Conservation (phyloP, 257 asterid genomes). For the Lantana camara region DNA sequence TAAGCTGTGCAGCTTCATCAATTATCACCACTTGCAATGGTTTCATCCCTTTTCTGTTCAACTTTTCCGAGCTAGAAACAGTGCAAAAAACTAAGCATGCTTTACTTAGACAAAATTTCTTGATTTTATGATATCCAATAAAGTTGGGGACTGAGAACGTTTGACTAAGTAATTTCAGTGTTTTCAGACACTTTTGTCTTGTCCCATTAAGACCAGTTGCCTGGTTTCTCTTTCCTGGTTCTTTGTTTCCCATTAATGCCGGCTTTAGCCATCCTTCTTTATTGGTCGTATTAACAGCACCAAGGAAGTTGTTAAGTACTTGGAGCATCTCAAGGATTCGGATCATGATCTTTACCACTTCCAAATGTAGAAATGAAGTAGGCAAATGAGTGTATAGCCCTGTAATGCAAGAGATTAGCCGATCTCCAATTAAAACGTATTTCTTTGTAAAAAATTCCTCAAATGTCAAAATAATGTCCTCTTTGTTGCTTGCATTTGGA, state of each 20-base stretch:
- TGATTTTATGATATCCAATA: slow-evolving; percentile 14
- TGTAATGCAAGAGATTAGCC: slow-evolving; percentile 34
- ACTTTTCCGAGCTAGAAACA: slow-evolving; percentile 59
- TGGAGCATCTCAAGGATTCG: slow-evolving; percentile 35
- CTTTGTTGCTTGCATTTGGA: neutral
- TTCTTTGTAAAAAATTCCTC: slow-evolving; percentile 52
- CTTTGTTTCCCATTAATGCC: slow-evolving; percentile 31
- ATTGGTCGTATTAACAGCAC: slow-evolving; percentile 9
- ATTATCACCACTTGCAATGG: slow-evolving; percentile 54
- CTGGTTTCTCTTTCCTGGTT: neutral
- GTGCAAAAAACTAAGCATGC: slow-evolving; percentile 65
- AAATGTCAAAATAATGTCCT: slow-evolving; percentile 32
- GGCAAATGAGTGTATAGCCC: slow-evolving; percentile 73
- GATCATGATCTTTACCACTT: slow-evolving; percentile 39
- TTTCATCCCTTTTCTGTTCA: slow-evolving; percentile 37
- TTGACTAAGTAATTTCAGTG: slow-evolving; percentile 32
- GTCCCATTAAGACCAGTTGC: slow-evolving; percentile 21
- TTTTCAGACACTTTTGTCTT: slow-evolving; percentile 40
- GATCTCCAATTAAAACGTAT: slow-evolving; percentile 12
- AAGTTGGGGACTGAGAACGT: slow-evolving; percentile 33
- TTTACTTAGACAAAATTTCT: slow-evolving; percentile 37
- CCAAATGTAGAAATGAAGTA: slow-evolving; percentile 37
- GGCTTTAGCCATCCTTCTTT: slow-evolving; percentile 32
- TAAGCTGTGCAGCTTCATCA: slow-evolving; percentile 90
- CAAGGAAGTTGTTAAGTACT: slow-evolving; percentile 30